Percentiles rank a stretch among this genome's conserved stretches.
These are phyloP conservation scores for Asterochloris sp. DNA, from an alignment of 139 green algal genomes.

Conservation along the genomic window DNA sequence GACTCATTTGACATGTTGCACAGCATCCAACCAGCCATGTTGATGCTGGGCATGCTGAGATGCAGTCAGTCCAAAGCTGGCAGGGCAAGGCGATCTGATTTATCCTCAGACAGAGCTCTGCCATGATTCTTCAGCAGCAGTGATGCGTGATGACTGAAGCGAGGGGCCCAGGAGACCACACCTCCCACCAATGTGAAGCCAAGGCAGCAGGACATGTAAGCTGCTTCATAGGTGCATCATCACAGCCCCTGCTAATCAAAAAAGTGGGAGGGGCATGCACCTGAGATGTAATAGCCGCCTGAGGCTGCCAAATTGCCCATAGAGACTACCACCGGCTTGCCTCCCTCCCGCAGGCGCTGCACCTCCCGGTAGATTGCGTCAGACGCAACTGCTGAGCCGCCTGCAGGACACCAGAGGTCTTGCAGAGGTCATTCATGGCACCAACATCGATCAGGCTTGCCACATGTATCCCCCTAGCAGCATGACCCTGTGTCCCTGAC, in stretches of 20 bases:
- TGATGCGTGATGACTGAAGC: too few species aligned
- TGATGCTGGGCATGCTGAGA: too few species aligned
- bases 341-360: conserved; percentile 28
- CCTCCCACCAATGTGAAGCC: too few species aligned
- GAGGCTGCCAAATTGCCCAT: conserved; percentile 94
- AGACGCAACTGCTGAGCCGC: conserved; percentile 86
- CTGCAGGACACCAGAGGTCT: conserved; percentile 5
- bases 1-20: background rate
- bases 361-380: conserved; percentile 95
- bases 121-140: too few species aligned
- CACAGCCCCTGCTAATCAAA: background rate
- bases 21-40: background rate
- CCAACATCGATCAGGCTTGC: background rate
- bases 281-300: conserved; percentile 94
- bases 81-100: too few species aligned
- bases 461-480: background rate
- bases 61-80: too few species aligned
- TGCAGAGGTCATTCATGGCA: background rate
- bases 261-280: conserved; percentile 35
- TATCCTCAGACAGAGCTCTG: too few species aligned
- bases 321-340: conserved; percentile 91
- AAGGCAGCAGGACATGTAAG: too few species aligned
- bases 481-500: background rate
- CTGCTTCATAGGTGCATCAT: background rate
- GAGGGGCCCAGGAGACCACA: too few species aligned